Evolutionary conservation across 2,329 filamentous ascomycete genomes (phyloP).

Genomic region (Dactylellina leptospora): DNA sequence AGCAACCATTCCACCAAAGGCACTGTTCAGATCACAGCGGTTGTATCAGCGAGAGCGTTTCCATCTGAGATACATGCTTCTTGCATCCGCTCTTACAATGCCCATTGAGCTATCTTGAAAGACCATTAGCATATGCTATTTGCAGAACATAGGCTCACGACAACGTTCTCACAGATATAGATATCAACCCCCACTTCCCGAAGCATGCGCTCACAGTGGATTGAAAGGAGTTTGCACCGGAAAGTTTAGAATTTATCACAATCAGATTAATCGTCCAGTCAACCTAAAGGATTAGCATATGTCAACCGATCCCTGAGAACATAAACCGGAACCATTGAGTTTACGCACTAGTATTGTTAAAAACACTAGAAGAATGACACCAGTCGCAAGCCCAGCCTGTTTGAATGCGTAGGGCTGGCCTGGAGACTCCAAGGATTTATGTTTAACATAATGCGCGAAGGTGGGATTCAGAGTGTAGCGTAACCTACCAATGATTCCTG

Average conservation of each 20-base stretch:
- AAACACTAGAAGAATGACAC: conserved; percentile 77
- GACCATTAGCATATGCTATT: conserved; percentile 21
- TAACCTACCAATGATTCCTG: conserved; percentile 69
- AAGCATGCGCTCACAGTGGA: conserved; percentile 96
- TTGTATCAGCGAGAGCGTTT: conserved; percentile 7
- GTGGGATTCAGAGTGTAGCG: not conserved
- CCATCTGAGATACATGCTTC: not conserved
- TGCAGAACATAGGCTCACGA: not conserved
- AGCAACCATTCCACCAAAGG: conserved; percentile 97
- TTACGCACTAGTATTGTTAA: conserved; percentile 73
- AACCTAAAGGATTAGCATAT: conserved; percentile 62
- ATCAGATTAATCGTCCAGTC: conserved; percentile 99
- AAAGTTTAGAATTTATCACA: conserved; percentile 96
- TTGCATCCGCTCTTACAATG: conserved; percentile 68
- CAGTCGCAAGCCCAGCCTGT: conserved; percentile 85
- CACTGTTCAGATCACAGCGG: conserved; percentile 62
- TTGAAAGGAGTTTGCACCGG: conserved; percentile 92
- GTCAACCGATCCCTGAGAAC: too few species aligned
- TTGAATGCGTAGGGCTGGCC: conserved; percentile 93
- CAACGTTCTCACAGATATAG: conserved; percentile 73
- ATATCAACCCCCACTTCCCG: conserved; percentile 83
- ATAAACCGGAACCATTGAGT: not conserved
- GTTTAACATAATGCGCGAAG: not conserved
- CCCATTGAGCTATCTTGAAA: conserved; percentile 81
- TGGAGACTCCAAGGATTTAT: conserved; percentile 11